A percentile compares a stretch with the other conserved stretches of the same genome.
These are phyloP conservation scores for Chytriomyces sp. DNA, from an alignment of 192 early-diverging fungal species.

Conservation along the genomic window DNA sequence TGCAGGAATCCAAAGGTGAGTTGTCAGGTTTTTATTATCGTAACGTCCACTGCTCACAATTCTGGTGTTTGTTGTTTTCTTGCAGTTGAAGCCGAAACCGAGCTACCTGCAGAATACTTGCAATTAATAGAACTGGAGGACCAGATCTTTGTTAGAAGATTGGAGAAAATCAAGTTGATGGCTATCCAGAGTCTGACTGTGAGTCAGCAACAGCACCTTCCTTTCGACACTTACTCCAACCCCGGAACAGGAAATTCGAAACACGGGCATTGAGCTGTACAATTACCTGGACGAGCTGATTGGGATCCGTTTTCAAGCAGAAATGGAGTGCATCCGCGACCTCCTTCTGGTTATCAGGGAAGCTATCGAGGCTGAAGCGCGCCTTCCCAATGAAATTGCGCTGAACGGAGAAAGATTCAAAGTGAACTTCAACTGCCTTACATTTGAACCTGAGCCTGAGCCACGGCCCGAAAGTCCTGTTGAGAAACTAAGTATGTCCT, in stretches of 20 bases:
- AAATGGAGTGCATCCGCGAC: constrained; percentile 66
- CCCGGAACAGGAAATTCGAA: constrained; percentile 53
- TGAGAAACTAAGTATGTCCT: constrained; percentile 51
- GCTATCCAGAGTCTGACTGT: constrained; percentile 9
- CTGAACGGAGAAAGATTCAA: constrained; percentile 61
- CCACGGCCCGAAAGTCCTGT: constrained; percentile 59
- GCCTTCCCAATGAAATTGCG: constrained; percentile 57
- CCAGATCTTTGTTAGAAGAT: constrained; percentile 45
- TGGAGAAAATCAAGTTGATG: constrained; percentile 51
- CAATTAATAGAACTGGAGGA: constrained; percentile 59
- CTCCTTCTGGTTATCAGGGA: constrained; percentile 61
- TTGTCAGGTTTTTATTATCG: constrained; percentile 23
- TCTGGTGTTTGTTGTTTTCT: not conserved
- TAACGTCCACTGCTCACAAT: not conserved
- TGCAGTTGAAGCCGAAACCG: constrained; percentile 53
- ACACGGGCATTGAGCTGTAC: constrained; percentile 59
- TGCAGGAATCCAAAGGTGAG: constrained; percentile 44
- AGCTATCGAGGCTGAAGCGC: constrained; percentile 60
- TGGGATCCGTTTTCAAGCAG: constrained; percentile 49
- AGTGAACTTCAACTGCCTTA: constrained; percentile 56
- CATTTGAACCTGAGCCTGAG: constrained; percentile 61
- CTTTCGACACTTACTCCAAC: not conserved
- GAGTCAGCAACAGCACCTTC: not conserved
- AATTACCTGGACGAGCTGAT: constrained; percentile 64
- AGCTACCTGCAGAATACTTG: constrained; percentile 49